Evolutionary conservation across 495 filamentous ascomycete genomes (phyloP), one percentile per base, ranked within the genome.

Genomic region (Opeltia flavorubescens): DNA sequence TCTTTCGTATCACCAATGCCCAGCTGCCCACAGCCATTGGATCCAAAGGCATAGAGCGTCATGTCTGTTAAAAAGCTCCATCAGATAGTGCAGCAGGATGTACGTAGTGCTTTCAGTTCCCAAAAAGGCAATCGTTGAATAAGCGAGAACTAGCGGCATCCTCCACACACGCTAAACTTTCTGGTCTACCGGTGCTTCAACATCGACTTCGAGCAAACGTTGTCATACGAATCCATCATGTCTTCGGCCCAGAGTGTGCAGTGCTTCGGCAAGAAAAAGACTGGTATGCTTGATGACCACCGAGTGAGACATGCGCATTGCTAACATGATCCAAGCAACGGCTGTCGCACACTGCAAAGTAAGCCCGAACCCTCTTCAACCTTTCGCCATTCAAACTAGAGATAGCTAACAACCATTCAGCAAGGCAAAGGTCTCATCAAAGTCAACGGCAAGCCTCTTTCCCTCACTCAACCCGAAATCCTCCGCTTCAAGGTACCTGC

Each of bases 221-320:
- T 20, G 21, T 5, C 38, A 25, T 12, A 43, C 27, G 27, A 34
- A 46, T 24, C 36, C 65, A 82, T 57, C 70, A 91, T 88, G 83
- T 76, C 82, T 65, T 74, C 84, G 58, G 68, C 74, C 50, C 85
- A 86, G 72, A 84, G 79, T 70, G 85, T 91, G 56, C 84, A 89
- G 77, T 91, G 84, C 80, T 89, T 89, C 80, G 85, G 85, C 77
- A 89, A 86, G 74, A 86, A 86, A 77, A 85, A 85, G 77, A 85
- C 81, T 60, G 81, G 78, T 78, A 71, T 63, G 63, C 58, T 46
- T 46, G 24, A 33, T 34, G 25, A 21, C 18, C 12, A 13, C 13
- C 7, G 11, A 2, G 24, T n/a, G 18, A 15, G 15, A 13, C 1
- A 13, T 39, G 18, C 9, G 20, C 15, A 43, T 21, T 17, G 35